Conservation (phyloP, 2,329 filamentous ascomycete genomes). For the Aureobasidium namibiae region DNA sequence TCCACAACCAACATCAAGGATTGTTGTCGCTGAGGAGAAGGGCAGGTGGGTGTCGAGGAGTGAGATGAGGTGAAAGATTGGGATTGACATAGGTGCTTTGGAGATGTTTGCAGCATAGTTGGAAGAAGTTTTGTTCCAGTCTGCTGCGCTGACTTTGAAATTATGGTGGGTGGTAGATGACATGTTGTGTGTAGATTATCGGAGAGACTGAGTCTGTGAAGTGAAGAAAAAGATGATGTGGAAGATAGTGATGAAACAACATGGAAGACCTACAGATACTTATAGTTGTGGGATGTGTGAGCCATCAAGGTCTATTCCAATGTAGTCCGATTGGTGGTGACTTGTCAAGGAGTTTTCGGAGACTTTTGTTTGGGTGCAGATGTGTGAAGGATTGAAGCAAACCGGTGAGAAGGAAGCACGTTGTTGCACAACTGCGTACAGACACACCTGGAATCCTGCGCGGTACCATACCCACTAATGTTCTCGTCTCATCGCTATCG, state of each 20-base stretch:
- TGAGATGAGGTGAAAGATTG: conserved; percentile 21
- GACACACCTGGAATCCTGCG: too few species aligned
- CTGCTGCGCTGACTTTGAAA: background rate
- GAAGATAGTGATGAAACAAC: background rate
- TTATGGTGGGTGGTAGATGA: background rate
- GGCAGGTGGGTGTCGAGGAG: conserved; percentile 19
- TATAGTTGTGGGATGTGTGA: background rate
- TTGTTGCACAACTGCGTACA: background rate
- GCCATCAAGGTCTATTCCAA: background rate
- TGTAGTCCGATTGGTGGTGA: background rate
- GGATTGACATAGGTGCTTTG: conserved; percentile 4
- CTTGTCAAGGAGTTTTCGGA: background rate
- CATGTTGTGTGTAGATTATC: background rate
- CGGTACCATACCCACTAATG: too few species aligned
- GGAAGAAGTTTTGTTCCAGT: background rate
- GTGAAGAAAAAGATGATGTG: background rate
- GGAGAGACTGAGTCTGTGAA: too few species aligned
- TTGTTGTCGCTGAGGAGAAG: conserved; percentile 22
- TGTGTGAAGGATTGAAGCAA: background rate
- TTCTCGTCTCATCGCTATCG: too few species aligned
- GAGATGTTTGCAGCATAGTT: background rate
- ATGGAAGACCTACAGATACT: background rate
- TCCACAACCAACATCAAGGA: conserved; percentile 27
- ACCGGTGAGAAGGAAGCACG: background rate
- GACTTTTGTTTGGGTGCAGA: background rate